Base-by-base conservation (phyloP, 176 grass and related monocot genomes). In the Stipa capillata region DNA sequence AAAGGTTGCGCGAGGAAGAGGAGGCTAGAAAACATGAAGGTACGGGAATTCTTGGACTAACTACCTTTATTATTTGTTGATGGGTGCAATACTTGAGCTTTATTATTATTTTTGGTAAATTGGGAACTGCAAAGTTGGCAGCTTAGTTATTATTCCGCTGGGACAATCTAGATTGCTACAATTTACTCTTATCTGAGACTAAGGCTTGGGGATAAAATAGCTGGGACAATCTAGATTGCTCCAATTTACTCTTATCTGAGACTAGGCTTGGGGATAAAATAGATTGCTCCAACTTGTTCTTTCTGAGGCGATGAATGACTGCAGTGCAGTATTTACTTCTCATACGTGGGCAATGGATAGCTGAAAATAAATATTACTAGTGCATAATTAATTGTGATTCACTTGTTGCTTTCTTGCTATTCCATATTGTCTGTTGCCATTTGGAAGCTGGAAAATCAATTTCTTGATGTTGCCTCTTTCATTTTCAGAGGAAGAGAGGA, bases 401-500 rank as follows among this genome's bases (percentile, higher is more conserved):
- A 17, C 9, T 49, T 23, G 16, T 41, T 23, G 27, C 40, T 72
- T 45, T 58, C 15, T 28, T 33, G 36, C 7, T 0, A 59, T 68
- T 75, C 17, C 17, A 80, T 67, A 40, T 24, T 62, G 27, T 54
- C 11, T 29, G 35, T 70, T 67, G 33, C 28, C 42, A 36, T 75
- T 17, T 78, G 2, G 31, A 36, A 43, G 20, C 13, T 23, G 60
- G 35, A 1, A 34, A 33, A 15, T 65, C 20, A 35, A 65, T 35
- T 79, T 63, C 14, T 65, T 65, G 3, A 33, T 85, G 16, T 37
- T 44, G 32, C 44, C 23, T 64, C 9, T 59, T 63, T 83, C 18
- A 31, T 39, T n/a, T 86, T 42, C 90, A 98, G 96, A 98, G 79
- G 96, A 98, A 83, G 96, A 98, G 72, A 94, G 60, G 40, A 88